Percentiles rank a stretch among this genome's conserved stretches.
Conservation (phyloP, 805 yeast species). For the Pichia nakasei region DNA sequence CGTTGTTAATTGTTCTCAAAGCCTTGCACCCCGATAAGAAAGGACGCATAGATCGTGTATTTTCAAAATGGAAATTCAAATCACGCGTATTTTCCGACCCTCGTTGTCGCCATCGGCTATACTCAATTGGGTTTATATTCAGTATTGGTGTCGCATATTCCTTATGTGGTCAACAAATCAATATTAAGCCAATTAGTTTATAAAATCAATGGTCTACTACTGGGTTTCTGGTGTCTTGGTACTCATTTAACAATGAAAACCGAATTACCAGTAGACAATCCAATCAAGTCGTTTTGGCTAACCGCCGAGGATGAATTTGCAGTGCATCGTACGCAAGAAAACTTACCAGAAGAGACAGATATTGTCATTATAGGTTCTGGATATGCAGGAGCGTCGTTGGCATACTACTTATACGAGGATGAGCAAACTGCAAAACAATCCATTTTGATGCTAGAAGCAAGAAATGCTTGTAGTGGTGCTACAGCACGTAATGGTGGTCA, state of each 20-base stretch:
- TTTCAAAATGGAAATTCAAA: too few relatives aligned
- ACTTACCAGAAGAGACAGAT: constrained; percentile 31
- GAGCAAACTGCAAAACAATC: constrained; percentile 6
- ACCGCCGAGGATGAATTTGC: constrained; percentile 16
- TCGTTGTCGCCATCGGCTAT: too few relatives aligned
- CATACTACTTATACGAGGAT: constrained; percentile 25
- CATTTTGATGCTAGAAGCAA: constrained; percentile 32
- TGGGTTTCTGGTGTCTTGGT: too few relatives aligned
- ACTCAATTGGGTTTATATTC: too few relatives aligned
- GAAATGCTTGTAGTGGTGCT: constrained; percentile 33
- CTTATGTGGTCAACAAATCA: too few relatives aligned
- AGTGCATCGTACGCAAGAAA: constrained; percentile 11
- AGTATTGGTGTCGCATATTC: too few relatives aligned
- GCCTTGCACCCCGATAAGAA: too few relatives aligned
- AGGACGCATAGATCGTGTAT: too few relatives aligned
- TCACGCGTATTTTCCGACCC: too few relatives aligned
- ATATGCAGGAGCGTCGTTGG: constrained; percentile 34
- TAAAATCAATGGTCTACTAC: too few relatives aligned
- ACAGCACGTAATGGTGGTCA: constrained; percentile 46
- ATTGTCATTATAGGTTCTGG: constrained; percentile 36
- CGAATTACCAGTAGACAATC: constrained; percentile 14
- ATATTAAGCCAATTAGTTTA: too few relatives aligned
- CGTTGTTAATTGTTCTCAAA: too few relatives aligned
- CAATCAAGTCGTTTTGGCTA: constrained; percentile 19
- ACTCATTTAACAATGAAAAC: background rate